Evolutionary conservation across 2,329 filamentous ascomycete genomes (phyloP), one percentile per base, ranked within the genome.

Genomic region (Macroventuria anomochaeta): DNA sequence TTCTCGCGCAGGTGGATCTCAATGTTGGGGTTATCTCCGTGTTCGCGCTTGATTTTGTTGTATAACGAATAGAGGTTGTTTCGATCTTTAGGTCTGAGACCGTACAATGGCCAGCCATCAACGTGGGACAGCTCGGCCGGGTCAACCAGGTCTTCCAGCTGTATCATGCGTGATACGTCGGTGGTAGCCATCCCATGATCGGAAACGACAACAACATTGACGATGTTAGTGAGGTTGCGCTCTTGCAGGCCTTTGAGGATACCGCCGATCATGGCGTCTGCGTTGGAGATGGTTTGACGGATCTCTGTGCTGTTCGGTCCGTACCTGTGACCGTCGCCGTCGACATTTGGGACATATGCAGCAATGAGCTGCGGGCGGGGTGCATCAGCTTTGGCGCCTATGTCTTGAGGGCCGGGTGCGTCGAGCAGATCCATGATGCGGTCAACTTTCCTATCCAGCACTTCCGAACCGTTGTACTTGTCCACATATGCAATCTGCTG

Each of bases 181-280:
- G 95, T 97, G 0, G 92, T 96, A 1, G 95, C 95, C 95, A 99
- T 99, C 43, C 95, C 95, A 71, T 99, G 95, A 71, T 99, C 95
- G 0, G 92, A 97, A 2, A 99, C 93, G n/a, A 99, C 83, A 28
- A 99, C 87, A 7, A 99, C 83, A 62, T 99, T 99, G 69, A 97
- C 91, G 55, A 99, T 89, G 17, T 88, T 72, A 0, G 92, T 96
- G 43, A 99, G 77, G 70, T 97, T 97, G 41, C 95, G 87, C 39
- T 83, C 77, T 57, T 93, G 85, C 0, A 99, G 80, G 0, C 93
- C 93, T 1, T 80, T 74, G 67, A 97, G 88, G 1, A 99, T 77
- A 18, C 83, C 74, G 23, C 86, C 88, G 21, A 99, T 79, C 91
- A 97, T 96, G 2, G 75, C 77, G 72, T 99, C 95, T 1, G 90